Evolutionary conservation across 768 basidiomycete species (phyloP), one percentile per base, ranked within the genome.

Genomic region (Paxillus ammoniavirescens): DNA sequence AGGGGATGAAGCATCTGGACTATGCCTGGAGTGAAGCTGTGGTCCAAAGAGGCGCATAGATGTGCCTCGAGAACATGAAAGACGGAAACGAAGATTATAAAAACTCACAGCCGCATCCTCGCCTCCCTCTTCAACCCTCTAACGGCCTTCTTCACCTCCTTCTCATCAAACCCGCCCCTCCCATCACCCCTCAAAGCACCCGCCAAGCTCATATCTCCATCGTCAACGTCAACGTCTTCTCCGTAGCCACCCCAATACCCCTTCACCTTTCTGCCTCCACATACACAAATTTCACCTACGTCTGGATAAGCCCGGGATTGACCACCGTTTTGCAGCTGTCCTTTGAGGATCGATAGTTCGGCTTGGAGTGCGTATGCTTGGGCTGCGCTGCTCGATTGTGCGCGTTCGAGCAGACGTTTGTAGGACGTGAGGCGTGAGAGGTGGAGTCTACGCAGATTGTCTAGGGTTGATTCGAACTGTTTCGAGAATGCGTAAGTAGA

Each of bases 281-380:
- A 89, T 3, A 72, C 59, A 53, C 77, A 79, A 31, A 72, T 65
- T 15, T 72, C 71, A 10, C 69, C 66, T 3, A 44, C 58, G 40
- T 67, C 55, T 2, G 56, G 59, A 1, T 42, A 60, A 30, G 10
- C 50, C 8, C 44, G 58, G 9, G 55, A 50, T 4, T 40, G 57
- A 10, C 49, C 40, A 8, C 59, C 62, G 14, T 58, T 61, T 45
- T 67, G 69, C 54, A 55, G 60, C 46, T 78, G 77, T 12, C 73
- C 70, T 41, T 87, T 82, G 30, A 93, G 73, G 26, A 89, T 74
- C 12, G 82, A 76, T 3, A 91, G 75, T 63, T 93, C 89, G 2
- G 90, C 91, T 69, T 93, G 91, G 1, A 94, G 73, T 0, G 92
- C 91, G 62, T 93, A 91, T 2, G 93, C 74, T 62, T 93, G 92